Base-by-base conservation (phyloP, 2,329 filamentous ascomycete species). In the Hymenoscyphus linearis region DNA sequence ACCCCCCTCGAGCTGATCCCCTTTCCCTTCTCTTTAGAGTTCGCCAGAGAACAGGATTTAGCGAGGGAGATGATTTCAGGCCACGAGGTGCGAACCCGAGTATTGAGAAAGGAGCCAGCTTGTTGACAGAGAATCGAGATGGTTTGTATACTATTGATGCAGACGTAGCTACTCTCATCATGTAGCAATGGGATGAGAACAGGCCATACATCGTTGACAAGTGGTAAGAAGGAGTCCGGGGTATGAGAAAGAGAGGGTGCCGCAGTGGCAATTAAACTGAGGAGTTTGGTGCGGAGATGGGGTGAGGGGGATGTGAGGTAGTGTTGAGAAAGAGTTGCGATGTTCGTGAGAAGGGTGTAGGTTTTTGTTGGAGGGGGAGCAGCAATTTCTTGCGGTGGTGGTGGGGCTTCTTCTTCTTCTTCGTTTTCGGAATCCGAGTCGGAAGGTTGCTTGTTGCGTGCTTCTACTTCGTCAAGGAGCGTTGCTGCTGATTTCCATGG, bases 121-220 rank as follows among this genome's bases (percentile, higher is more conserved):
- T 84, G 79, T 60, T 78, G 77, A 71, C 91, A 96, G 60, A 97
- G 80, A 12, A 82, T 77, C 2, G 78, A 78, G 2, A 98, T 78
- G 0, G 90, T 83, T 14, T 85, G 80, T 62, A 91, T 86, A 5
- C 91, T 87, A 16, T 87, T 84, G 9, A 88, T 82, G 2, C 83
- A 82, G 10, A 97, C 83, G 70, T 86, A 89, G 0, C 84, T 77
- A 72, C 91, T 87, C 3, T 76, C 66, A 65, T 91, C 89, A 66
- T 85, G 83, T 5, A 91, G 77, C 26, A 86, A 81, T n/a, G 81
- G 79, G 1, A 88, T 77, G 4, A 96, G 77, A 6, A 96, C 88
- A 0, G 93, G 92, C 93, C 93, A 99, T 7, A 98, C 79, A 2
- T 89, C 87, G 74, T 98, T 95, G 67, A 98, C 86, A 0, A 98